Evolutionary conservation across 139 green algal genomes (phyloP).

Genomic region (Asterochloris erici): DNA sequence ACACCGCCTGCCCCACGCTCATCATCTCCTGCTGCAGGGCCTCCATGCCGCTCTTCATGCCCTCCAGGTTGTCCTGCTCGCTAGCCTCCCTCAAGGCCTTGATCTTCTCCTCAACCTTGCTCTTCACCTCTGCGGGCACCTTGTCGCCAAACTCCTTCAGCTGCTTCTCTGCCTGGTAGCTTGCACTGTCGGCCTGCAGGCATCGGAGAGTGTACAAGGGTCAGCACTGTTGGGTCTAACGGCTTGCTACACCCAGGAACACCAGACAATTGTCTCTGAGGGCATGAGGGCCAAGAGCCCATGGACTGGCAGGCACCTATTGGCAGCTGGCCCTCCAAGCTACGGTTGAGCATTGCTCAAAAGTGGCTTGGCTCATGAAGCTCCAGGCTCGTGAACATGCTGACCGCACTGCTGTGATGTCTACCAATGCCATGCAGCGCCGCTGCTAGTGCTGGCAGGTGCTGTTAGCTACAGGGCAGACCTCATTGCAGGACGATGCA

Average conservation of each 20-base stretch:
- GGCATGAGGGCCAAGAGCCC: too few species aligned
- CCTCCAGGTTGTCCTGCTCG: constrained; percentile 60
- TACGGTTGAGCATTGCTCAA: too few species aligned
- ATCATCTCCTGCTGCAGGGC: constrained; percentile 91
- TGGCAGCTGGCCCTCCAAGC: too few species aligned
- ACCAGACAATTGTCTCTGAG: too few species aligned
- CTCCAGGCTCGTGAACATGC: too few species aligned
- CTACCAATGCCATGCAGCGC: too few species aligned
- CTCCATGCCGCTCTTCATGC: constrained; percentile 90
- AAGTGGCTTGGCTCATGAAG: too few species aligned
- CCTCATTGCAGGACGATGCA: not conserved
- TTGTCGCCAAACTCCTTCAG: constrained; percentile 97
- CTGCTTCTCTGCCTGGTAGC: constrained; percentile 98
- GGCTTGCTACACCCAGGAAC: too few species aligned
- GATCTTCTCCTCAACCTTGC: constrained; percentile 87
- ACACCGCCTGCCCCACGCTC: constrained; percentile 90
- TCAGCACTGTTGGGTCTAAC: too few species aligned
- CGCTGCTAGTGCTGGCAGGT: not conserved
- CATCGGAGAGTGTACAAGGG: too few species aligned
- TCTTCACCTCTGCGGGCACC: constrained; percentile 75
- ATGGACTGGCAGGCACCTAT: too few species aligned
- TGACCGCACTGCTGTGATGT: too few species aligned
- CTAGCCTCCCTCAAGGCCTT: constrained; percentile 67
- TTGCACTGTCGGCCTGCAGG: constrained; percentile 74
- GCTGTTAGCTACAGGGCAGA: not conserved